Evolutionary conservation across 2,329 filamentous ascomycete species (phyloP), one percentile per base, ranked within the genome.

Genomic region (Aspergillus versicolor): DNA sequence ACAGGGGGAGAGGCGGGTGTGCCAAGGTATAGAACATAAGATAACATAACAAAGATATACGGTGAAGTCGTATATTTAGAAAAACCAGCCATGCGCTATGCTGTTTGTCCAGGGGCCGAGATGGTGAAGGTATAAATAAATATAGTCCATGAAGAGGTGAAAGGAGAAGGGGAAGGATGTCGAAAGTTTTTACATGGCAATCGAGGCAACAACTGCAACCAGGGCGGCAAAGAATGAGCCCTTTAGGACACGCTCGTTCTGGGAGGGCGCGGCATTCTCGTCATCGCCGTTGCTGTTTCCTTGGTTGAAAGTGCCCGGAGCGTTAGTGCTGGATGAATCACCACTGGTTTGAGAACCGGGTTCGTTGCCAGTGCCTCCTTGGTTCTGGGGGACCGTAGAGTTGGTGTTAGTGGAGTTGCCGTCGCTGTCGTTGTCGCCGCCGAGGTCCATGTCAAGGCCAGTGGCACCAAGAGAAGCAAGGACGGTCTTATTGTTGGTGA

Each of bases 391-490:
- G 22, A 76, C 62, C 21, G 66, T 72, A 64, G 42, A 37, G 40
- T 47, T 53, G 13, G 67, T 60, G 50, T 54, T 51, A 50, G 54
- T 49, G 52, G 63, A 58, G 47, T 59, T 58, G 51, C 59, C 34
- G 15, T 37, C 37, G 46, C 54, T 53, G 32, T 56, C 56, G 8
- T 42, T 54, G 57, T 54, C 61, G 56, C 57, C 46, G 22, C 62
- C 70, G 8, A 67, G 62, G 51, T 68, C 69, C 83, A 88, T 90
- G 70, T 97, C 82, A 42, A 88, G 82, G 52, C 94, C 94, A 2
- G 89, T 91, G n/a, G 86, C 92, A 52, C 87, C 78, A 61, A 97
- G 84, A 22, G 90, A 94, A 63, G 86, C 88, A 30, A 99, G 82
- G 12, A 91, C 78, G 49, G 92, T 94, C 50, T 80, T 72, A 71